A percentile compares a stretch with the other conserved stretches of the same genome.
phyloP scores from a whole-genome alignment of 176 grass and related monocot species.

The Carex kokanica region DNA sequence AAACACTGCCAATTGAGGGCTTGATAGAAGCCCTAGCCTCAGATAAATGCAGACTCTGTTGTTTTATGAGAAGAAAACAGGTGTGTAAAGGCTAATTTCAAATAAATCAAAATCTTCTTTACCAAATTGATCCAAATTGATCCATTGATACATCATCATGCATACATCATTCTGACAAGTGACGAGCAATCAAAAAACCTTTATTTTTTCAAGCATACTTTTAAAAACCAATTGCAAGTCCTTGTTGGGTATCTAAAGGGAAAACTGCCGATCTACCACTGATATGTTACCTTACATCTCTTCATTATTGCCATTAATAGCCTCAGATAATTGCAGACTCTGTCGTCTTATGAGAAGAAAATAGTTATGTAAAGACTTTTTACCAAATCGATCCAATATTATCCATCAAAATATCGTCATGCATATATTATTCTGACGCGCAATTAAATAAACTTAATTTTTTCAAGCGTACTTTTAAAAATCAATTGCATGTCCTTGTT shows the following conservation, averaged over 20 bases:
- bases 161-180: neutral
- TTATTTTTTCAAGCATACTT: neutral
- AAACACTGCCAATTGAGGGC: constrained; percentile 18
- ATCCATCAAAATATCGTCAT: neutral
- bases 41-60: constrained; percentile 76
- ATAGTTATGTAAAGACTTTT: neutral
- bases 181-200: neutral
- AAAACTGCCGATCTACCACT: no score
- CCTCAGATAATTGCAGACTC: constrained; percentile 74
- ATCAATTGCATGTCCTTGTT: neutral
- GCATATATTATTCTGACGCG: neutral
- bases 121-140: neutral
- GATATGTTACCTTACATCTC: neutral
- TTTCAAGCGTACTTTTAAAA: neutral
- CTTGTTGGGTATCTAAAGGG: neutral
- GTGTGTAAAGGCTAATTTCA: neutral
- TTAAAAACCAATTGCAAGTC: neutral
- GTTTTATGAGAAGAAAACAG: constrained; percentile 32
- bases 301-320: constrained; percentile 20
- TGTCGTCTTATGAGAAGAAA: constrained; percentile 40
- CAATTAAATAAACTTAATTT: neutral
- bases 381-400: neutral
- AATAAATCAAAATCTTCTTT: constrained; percentile 9
- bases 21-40: constrained; percentile 73
- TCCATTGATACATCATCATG: neutral